Evolutionary conservation across 805 yeast genomes (phyloP).

Genomic region (Suhomyces xylopsoci): DNA sequence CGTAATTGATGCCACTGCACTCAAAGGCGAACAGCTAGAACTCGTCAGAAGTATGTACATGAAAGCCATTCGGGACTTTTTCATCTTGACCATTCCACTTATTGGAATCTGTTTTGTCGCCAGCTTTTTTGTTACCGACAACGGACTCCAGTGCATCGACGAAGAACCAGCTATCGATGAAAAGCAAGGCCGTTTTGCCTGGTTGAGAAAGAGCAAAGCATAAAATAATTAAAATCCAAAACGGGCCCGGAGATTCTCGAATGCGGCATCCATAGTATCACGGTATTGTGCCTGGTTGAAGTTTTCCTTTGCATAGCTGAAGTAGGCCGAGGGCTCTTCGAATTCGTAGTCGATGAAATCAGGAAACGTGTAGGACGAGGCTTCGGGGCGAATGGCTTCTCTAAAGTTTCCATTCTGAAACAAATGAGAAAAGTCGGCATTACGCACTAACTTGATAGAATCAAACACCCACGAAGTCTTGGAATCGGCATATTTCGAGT

Average conservation of each 20-base stretch:
- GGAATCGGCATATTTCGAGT: background rate
- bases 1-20: slow-evolving; percentile 17
- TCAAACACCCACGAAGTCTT: background rate
- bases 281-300: background rate
- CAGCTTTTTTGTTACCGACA: slow-evolving; percentile 30
- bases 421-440: background rate
- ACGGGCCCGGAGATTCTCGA: background rate
- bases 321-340: slow-evolving; percentile 6
- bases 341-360: background rate
- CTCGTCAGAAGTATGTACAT: slow-evolving; percentile 30
- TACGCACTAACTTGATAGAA: background rate
- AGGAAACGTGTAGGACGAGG: background rate
- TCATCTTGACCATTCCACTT: slow-evolving; percentile 34
- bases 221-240: background rate
- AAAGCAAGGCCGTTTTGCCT: background rate
- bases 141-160: slow-evolving; percentile 37
- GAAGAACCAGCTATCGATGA: slow-evolving; percentile 14
- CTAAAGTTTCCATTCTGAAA: background rate
- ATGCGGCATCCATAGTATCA: background rate
- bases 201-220: background rate
- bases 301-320: slow-evolving; percentile 7
- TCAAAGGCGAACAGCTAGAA: slow-evolving; percentile 17
- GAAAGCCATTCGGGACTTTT: slow-evolving; percentile 29
- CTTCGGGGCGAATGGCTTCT: background rate
- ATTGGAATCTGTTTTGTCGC: slow-evolving; percentile 31